A percentile compares a stretch with the other conserved stretches of the same genome.
Conservation (phyloP, 805 yeast species). For the Torulaspora quercuum region DNA sequence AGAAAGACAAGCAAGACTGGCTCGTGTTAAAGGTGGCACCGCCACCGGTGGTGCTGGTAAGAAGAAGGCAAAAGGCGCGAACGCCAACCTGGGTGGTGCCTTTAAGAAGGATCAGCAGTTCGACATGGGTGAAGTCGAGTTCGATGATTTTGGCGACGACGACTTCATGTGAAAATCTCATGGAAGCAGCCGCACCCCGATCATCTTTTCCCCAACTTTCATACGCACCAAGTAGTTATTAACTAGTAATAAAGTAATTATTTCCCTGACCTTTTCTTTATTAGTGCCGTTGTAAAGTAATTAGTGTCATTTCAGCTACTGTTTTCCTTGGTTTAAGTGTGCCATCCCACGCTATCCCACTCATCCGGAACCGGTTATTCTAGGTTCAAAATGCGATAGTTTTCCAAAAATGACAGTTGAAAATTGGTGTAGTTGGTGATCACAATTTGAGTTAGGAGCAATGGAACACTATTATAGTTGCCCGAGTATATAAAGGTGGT, state of each 20-base stretch:
- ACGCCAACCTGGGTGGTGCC: constrained; percentile 60
- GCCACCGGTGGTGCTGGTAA: constrained; percentile 92
- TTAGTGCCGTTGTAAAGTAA: too few relatives aligned
- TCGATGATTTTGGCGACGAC: constrained; percentile 67
- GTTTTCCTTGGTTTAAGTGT: too few relatives aligned
- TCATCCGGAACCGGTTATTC: too few relatives aligned
- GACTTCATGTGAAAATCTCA: constrained; percentile 86
- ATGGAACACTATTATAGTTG: too few relatives aligned
- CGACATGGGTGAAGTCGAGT: constrained; percentile 49
- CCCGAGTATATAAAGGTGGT: too few relatives aligned
- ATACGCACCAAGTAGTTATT: too few relatives aligned
- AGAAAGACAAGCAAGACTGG: constrained; percentile 83
- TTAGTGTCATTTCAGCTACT: too few relatives aligned
- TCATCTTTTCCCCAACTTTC: too few relatives aligned
- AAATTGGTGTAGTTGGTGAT: background rate
- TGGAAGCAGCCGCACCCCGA: too few relatives aligned
- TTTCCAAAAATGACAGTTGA: background rate
- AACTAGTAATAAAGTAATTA: too few relatives aligned
- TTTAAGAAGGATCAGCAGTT: constrained; percentile 64
- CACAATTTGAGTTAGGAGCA: too few relatives aligned
- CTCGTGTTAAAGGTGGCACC: constrained; percentile 74
- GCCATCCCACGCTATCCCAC: constrained; percentile 10
- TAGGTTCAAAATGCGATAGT: constrained; percentile 4
- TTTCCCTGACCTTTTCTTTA: too few relatives aligned
- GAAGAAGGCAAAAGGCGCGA: constrained; percentile 82